Evolutionary conservation across 192 early-diverging fungal species (phyloP), one percentile per base, ranked within the genome.

Genomic region (Gaertneriomyces semiglobifer): DNA sequence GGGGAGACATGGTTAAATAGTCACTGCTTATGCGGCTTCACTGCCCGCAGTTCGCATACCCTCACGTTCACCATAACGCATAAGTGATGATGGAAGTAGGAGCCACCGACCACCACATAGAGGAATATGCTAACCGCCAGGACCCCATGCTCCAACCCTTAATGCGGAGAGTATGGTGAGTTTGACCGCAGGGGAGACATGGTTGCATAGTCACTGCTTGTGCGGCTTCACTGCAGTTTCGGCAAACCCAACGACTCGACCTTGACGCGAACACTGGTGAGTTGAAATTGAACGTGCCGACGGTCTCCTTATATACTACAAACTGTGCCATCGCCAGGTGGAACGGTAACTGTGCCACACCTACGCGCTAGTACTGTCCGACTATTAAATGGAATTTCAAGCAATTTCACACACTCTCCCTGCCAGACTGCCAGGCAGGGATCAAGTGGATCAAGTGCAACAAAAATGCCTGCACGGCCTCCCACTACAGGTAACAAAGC

Each of bases 61-160:
- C 48, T 50, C 48, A 50, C 48, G 48, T 18, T 50, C 48, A 50
- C 48, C 48, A 18, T 18, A 18, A 18, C 48, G 48, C 48, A 50
- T 50, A 50, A 50, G 48, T 2, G 48, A 50, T 3, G 48, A 3
- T 3, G 48, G 18, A 18, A 18, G 48, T 2, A 50, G 18, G 18
- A 18, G 11, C 12, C 48, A 18, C 48, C 18, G 48, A 50, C 48
- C 48, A 50, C 18, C 48, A 18, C 48, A n/a, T 50, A 50, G 48
- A 50, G 48, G 48, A 50, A 50, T 50, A 18, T 50, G 18, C 48
- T 50, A 1, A 18, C 48, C 48, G 48, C 48, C 48, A n/a, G 48
- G 48, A 50, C 48, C 48, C 48, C 48, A 50, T 50, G 48, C 48
- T 50, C 48, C 48, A 18, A 18, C 48, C 48, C 48, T 50, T 50